A percentile compares a stretch with the other conserved stretches of the same genome.
Evolutionary conservation across 768 basidiomycete genomes (phyloP).

Genomic region (Rhizopogon vinicolor): DNA sequence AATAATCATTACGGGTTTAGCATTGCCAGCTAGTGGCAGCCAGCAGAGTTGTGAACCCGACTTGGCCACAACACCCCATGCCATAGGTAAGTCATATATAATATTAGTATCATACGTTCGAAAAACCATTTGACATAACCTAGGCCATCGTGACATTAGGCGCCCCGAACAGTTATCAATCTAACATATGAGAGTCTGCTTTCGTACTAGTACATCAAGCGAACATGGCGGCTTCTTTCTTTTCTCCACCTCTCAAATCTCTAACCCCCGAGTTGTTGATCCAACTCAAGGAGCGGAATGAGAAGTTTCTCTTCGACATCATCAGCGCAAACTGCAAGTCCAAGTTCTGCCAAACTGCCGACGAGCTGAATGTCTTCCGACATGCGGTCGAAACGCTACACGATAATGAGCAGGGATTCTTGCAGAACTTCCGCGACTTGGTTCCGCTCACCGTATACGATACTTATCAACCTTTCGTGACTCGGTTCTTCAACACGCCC

Average conservation of each 20-base stretch:
- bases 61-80: too few relatives aligned
- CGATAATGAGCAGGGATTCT: not conserved
- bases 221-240: not conserved
- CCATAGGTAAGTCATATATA: too few relatives aligned
- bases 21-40: too few relatives aligned
- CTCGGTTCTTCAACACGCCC: conserved; percentile 5
- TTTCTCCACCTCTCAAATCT: conserved; percentile 10
- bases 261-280: conserved; percentile 10
- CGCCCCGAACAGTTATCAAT: too few relatives aligned
- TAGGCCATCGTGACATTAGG: too few relatives aligned
- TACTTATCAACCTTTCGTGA: conserved; percentile 7
- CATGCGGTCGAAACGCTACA: not conserved
- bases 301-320: not conserved
- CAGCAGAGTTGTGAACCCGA: too few relatives aligned
- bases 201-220: too few relatives aligned
- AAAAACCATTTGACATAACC: too few relatives aligned
- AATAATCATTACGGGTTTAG: too few relatives aligned
- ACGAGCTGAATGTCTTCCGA: not conserved
- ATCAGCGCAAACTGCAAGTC: not conserved
- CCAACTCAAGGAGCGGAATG: conserved; percentile 13
- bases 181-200: not conserved
- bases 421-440: conserved; percentile 7
- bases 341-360: not conserved
- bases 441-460: conserved; percentile 13
- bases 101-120: too few relatives aligned